These are phyloP conservation scores for Beauveria rudraprayagi DNA, from an alignment of 2,329 filamentous ascomycete genomes.

Conservation along the genomic window DNA sequence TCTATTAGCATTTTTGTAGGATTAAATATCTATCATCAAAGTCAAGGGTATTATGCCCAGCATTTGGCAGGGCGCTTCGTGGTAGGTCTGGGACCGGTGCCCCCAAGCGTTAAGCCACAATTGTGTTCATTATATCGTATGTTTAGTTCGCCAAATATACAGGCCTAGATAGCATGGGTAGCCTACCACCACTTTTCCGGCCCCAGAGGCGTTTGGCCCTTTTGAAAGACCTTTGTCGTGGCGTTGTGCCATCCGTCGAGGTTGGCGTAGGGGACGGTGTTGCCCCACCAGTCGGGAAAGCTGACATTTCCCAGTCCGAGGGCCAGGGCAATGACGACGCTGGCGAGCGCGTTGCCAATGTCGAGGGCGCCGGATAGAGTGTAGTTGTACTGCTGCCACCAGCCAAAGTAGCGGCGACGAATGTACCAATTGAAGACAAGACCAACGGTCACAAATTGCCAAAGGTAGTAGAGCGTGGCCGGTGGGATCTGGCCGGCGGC, in stretches of 20 bases:
- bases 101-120: too few relatives aligned
- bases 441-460: conserved; percentile 47
- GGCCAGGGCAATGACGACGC: conserved; percentile 39
- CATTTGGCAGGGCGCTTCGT: too few relatives aligned
- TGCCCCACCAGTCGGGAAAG: conserved; percentile 44
- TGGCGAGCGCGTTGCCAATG: conserved; percentile 43
- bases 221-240: conserved; percentile 20
- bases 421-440: conserved; percentile 48
- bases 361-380: conserved; percentile 47
- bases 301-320: conserved; percentile 34
- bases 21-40: too few relatives aligned
- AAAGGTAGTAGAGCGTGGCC: conserved; percentile 47
- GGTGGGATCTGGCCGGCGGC: conserved; percentile 43
- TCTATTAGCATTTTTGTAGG: too few relatives aligned
- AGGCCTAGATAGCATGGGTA: too few relatives aligned
- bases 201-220: conserved; percentile 21
- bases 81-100: too few relatives aligned
- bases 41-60: too few relatives aligned
- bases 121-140: too few relatives aligned
- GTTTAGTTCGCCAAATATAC: too few relatives aligned
- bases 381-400: conserved; percentile 53
- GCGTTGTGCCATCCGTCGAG: conserved; percentile 20
- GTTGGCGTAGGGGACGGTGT: conserved; percentile 26
- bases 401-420: conserved; percentile 40
- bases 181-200: conserved; percentile 18